Conservation (phyloP, 1,284 basidiomycete genomes). For the Melampsora abietis-canadensis region DNA sequence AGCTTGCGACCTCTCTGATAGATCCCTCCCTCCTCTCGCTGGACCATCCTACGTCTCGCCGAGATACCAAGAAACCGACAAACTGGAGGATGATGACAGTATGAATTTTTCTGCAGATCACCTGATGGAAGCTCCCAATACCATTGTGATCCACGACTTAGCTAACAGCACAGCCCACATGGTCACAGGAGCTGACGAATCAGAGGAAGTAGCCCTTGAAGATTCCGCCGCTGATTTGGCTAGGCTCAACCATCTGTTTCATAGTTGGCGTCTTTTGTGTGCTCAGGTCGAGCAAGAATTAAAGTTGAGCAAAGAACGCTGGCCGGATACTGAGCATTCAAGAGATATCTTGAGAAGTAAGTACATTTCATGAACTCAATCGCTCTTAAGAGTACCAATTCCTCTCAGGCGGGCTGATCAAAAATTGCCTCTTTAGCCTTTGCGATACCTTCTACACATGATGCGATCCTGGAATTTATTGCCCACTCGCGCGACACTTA, state of each 20-base stretch:
- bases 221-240: slow-evolving; percentile 3
- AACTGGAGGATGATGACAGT: slow-evolving; percentile 13
- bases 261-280: slow-evolving; percentile 21
- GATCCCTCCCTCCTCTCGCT: neutral
- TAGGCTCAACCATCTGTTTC: slow-evolving; percentile 10
- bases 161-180: neutral
- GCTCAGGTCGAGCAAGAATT: slow-evolving; percentile 32
- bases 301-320: slow-evolving; percentile 25
- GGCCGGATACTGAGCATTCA: slow-evolving; percentile 25
- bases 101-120: neutral
- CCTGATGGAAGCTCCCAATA: neutral
- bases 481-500: slow-evolving; percentile 6
- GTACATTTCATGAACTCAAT: neutral
- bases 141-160: neutral
- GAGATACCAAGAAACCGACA: neutral
- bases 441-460: neutral
- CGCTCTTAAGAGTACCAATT: neutral
- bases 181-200: neutral
- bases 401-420: neutral
- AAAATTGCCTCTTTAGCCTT: neutral
- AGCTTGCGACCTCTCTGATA: neutral
- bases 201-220: neutral
- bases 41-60: neutral
- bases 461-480: neutral
- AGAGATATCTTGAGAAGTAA: slow-evolving; percentile 16